Conservation (phyloP, 768 basidiomycete species). For the Dioszegia crocea region DNA sequence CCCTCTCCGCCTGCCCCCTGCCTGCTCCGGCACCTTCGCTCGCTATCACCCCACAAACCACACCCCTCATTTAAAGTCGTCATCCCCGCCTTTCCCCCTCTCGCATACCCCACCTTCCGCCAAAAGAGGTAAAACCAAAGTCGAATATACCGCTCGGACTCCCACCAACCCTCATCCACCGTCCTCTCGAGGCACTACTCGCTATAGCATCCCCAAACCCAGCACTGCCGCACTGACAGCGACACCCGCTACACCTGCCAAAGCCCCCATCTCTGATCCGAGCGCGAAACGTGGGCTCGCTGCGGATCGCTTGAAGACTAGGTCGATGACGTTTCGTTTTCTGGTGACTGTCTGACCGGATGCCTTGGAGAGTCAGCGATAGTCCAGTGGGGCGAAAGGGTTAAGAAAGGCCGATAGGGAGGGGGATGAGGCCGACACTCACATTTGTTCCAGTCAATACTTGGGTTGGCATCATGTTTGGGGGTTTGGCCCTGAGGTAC, state of each 20-base stretch:
- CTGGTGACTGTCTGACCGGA: slow-evolving; percentile 36
- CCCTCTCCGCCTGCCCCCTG: neutral
- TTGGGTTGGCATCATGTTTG: slow-evolving; percentile 80
- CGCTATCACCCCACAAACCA: neutral
- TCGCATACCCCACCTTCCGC: neutral
- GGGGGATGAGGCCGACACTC: slow-evolving; percentile 13
- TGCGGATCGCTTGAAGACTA: slow-evolving; percentile 30
- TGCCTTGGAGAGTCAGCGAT: slow-evolving; percentile 24
- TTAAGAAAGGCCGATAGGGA: too few species aligned
- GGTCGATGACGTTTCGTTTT: slow-evolving; percentile 30
- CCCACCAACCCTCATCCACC: neutral
- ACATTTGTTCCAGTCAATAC: slow-evolving; percentile 55
- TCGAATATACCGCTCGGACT: too few species aligned
- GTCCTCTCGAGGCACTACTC: neutral
- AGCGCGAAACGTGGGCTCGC: slow-evolving; percentile 11
- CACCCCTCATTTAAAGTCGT: neutral
- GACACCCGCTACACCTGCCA: slow-evolving; percentile 8
- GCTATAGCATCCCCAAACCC: slow-evolving; percentile 11
- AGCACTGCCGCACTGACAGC: slow-evolving; percentile 3
- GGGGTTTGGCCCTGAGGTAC: slow-evolving; percentile 56
- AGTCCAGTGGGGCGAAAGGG: neutral
- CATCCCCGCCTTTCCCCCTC: neutral
- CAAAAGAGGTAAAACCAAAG: too few species aligned
- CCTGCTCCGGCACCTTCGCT: too few species aligned
- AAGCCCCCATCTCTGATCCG: neutral